Percentiles rank a stretch among this genome's conserved stretches.
Evolutionary conservation across 23 red algal species (phyloP).

Genomic region (Gracilaria vermiculophylla): DNA sequence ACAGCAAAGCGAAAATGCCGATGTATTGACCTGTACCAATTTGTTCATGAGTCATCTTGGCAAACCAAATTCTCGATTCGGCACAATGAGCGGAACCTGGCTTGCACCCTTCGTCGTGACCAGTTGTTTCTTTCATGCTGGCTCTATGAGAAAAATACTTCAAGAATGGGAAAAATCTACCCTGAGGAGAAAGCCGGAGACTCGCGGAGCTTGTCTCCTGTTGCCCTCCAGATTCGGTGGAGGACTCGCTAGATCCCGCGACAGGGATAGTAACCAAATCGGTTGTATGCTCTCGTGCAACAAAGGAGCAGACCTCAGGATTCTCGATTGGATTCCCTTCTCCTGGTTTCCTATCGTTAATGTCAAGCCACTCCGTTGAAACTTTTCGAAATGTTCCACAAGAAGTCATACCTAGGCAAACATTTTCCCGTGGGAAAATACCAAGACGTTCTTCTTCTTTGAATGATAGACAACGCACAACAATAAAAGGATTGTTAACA

Average conservation of each 20-base stretch:
- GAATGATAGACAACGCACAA: background rate
- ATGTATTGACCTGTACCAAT: slow-evolving; percentile 10
- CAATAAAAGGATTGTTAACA: too few relatives aligned
- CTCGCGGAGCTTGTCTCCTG: background rate
- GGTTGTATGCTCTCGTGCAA: background rate
- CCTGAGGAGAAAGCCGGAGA: background rate
- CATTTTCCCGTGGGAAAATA: background rate
- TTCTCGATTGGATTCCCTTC: background rate
- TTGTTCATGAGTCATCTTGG: background rate
- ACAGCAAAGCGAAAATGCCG: background rate
- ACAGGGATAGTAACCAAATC: slow-evolving; percentile 37
- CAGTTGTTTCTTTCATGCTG: background rate
- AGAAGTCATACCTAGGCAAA: slow-evolving; percentile 18
- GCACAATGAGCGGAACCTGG: background rate
- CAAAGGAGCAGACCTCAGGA: background rate
- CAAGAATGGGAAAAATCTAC: background rate
- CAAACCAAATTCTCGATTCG: background rate
- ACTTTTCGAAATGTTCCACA: slow-evolving; percentile 36
- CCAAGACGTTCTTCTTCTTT: background rate
- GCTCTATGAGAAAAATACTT: background rate
- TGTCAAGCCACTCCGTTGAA: slow-evolving; percentile 46
- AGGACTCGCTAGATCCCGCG: slow-evolving; percentile 1
- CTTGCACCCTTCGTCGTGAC: background rate
- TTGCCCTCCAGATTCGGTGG: background rate
- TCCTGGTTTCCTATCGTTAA: slow-evolving; percentile 9